Conservation (phyloP, 2,329 filamentous ascomycete genomes). For the Aspergillus neoniger region DNA sequence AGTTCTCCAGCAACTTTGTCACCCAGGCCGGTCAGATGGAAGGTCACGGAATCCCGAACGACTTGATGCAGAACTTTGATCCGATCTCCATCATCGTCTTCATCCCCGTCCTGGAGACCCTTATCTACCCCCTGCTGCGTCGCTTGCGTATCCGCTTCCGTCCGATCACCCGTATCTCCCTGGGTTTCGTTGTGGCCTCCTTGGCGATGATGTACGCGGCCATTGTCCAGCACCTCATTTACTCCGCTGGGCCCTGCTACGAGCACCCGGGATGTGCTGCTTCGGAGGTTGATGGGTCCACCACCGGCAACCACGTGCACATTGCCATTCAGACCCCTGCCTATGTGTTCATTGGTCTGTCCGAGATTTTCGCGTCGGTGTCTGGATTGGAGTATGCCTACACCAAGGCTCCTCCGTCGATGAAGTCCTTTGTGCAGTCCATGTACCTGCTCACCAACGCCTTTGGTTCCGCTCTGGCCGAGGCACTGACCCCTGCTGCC, state of each 20-base stretch:
- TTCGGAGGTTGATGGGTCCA: slow-evolving; percentile 34
- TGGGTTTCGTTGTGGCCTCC: slow-evolving; percentile 67
- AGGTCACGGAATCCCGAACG: slow-evolving; percentile 72
- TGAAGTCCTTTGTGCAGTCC: slow-evolving; percentile 64
- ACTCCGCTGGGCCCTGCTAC: slow-evolving; percentile 56
- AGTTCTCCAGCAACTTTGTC: slow-evolving; percentile 68
- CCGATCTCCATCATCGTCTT: slow-evolving; percentile 74
- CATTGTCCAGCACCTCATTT: slow-evolving; percentile 60
- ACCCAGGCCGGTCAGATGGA: slow-evolving; percentile 65
- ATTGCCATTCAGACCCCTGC: slow-evolving; percentile 49
- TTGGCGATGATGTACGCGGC: slow-evolving; percentile 64
- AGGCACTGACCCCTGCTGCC: slow-evolving; percentile 61
- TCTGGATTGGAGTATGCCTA: slow-evolving; percentile 73
- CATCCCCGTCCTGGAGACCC: slow-evolving; percentile 69
- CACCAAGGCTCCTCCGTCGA: slow-evolving; percentile 69
- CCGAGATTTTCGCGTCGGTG: slow-evolving; percentile 65
- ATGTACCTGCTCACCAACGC: slow-evolving; percentile 61
- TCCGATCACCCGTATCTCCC: slow-evolving; percentile 73
- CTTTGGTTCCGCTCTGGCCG: slow-evolving; percentile 60
- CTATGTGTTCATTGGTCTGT: slow-evolving; percentile 49
- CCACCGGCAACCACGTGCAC: slow-evolving; percentile 44
- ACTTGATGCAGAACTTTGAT: slow-evolving; percentile 74
- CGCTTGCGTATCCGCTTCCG: slow-evolving; percentile 66
- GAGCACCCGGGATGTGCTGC: slow-evolving; percentile 38
- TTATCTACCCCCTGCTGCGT: slow-evolving; percentile 69